These are phyloP conservation scores for Pseudocercospora ulei DNA, from an alignment of 2,329 filamentous ascomycete species.

Conservation along the genomic window DNA sequence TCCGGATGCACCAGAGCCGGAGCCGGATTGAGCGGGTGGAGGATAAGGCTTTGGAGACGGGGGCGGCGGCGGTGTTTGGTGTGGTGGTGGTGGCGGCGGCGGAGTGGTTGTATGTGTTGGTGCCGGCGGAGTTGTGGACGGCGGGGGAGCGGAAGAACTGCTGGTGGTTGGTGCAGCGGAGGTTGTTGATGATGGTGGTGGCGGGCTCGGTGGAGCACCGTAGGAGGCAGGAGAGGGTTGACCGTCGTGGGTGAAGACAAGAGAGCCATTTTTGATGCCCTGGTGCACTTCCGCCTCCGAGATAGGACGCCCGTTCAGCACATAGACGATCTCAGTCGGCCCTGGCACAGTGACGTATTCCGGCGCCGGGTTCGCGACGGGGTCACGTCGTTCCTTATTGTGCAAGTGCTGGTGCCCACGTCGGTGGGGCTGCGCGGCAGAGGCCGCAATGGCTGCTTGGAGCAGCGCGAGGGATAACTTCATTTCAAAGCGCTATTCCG, in stretches of 20 bases:
- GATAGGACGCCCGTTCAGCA: constrained; percentile 56
- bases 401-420: constrained; percentile 53
- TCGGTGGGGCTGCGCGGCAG: constrained; percentile 49
- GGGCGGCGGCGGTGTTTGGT: constrained; percentile 15
- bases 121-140: constrained; percentile 12
- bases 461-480: constrained; percentile 34
- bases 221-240: constrained; percentile 30
- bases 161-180: constrained; percentile 18
- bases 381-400: constrained; percentile 45
- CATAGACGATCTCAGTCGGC: constrained; percentile 60
- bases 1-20: constrained; percentile 40
- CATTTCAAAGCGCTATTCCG: constrained; percentile 27
- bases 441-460: constrained; percentile 36
- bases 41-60: constrained; percentile 10
- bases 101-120: too few species aligned
- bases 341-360: constrained; percentile 48
- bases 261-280: constrained; percentile 59
- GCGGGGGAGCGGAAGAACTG: constrained; percentile 7
- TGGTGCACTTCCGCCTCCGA: constrained; percentile 55
- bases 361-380: constrained; percentile 37
- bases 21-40: constrained; percentile 8
- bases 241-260: constrained; percentile 52
- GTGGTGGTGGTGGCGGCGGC: constrained; percentile 20
- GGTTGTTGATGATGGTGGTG: constrained; percentile 20
- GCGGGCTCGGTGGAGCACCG: constrained; percentile 12